Conservation (phyloP, 768 basidiomycete species). For the Mycena maculata region DNA sequence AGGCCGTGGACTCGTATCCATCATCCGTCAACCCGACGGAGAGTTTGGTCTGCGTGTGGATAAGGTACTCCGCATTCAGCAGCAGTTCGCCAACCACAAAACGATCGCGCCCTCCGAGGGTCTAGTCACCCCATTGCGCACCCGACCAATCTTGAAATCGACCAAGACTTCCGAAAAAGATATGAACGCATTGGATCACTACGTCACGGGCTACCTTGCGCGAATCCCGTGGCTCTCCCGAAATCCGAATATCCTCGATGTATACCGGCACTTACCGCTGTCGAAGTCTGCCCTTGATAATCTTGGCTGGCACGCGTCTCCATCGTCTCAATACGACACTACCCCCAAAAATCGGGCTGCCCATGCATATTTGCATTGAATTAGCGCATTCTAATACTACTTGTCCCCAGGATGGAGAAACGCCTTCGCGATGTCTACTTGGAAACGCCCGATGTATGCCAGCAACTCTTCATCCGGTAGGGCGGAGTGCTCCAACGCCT, state of each 20-base stretch:
- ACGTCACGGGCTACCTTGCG: neutral
- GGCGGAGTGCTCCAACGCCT: constrained; percentile 78
- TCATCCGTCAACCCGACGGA: constrained; percentile 6
- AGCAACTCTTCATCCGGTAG: constrained; percentile 79
- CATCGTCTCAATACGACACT: no score
- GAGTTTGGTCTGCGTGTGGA: constrained; percentile 24
- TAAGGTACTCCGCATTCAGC: neutral
- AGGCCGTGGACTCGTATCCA: constrained; percentile 29
- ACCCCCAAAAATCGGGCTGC: no score
- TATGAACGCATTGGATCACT: neutral
- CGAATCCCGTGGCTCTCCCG: neutral
- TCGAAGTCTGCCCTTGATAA: neutral
- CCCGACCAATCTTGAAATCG: constrained; percentile 1
- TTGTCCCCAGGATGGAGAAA: constrained; percentile 43
- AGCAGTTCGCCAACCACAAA: neutral
- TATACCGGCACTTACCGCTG: neutral
- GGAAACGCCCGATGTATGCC: constrained; percentile 74
- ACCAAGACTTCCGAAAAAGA: constrained; percentile 22
- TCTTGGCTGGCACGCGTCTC: neutral
- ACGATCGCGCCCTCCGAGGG: constrained; percentile 12
- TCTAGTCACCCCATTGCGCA: neutral
- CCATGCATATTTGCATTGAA: neutral
- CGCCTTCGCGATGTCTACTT: constrained; percentile 74
- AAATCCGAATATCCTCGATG: constrained; percentile 3
- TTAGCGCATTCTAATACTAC: neutral